These are phyloP conservation scores for Lonicera japonica DNA, from an alignment of 129 eudicot species.

Conservation along the genomic window DNA sequence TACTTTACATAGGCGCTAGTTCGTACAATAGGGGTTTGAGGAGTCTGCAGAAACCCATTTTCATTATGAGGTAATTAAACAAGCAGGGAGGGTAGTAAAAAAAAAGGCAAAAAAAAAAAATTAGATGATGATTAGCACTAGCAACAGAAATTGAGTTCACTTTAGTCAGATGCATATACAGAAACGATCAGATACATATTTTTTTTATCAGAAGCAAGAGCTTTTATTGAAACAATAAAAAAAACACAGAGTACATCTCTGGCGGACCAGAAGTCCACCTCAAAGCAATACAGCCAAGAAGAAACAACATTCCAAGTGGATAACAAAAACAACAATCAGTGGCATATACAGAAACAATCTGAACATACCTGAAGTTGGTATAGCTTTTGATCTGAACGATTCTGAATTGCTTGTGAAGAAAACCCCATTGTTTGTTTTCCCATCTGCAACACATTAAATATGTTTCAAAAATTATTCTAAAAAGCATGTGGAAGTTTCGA, in stretches of 20 bases:
- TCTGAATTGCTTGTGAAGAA: constrained; percentile 66
- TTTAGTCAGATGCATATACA: neutral
- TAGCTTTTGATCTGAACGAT: constrained; percentile 93
- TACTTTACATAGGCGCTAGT: constrained; percentile 74
- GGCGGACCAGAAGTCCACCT: too few species aligned
- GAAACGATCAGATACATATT: constrained; percentile 18
- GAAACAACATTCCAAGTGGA: too few species aligned
- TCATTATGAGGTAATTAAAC: neutral
- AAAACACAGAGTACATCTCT: too few species aligned
- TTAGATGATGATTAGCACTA: neutral
- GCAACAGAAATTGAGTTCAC: neutral
- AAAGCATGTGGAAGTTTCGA: neutral
- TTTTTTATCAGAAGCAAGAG: too few species aligned
- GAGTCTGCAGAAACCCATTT: constrained; percentile 57
- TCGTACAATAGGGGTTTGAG: constrained; percentile 92
- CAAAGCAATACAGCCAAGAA: too few species aligned
- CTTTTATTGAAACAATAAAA: too few species aligned
- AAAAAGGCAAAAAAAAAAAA: neutral
- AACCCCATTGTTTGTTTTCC: constrained; percentile 98
- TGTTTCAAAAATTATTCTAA: neutral
- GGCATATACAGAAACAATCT: neutral
- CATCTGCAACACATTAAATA: constrained; percentile 48
- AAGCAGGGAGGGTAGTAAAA: neutral
- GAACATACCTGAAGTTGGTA: constrained; percentile 89
- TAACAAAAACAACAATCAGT: too few species aligned